Evolutionary conservation across 805 yeast genomes (phyloP), one percentile per base, ranked within the genome.

Genomic region (Yarrowia osloensis): DNA sequence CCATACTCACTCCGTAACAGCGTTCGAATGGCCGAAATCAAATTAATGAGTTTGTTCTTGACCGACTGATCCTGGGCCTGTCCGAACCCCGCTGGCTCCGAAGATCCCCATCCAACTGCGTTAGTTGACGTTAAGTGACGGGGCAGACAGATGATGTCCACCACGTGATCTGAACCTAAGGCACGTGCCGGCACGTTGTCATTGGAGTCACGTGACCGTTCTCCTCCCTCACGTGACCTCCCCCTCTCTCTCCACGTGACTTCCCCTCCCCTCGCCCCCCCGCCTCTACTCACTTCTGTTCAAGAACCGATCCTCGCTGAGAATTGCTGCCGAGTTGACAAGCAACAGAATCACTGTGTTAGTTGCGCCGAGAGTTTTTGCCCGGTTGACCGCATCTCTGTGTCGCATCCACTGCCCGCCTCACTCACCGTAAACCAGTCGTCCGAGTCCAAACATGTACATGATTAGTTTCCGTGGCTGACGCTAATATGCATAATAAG

Each of bases 301-400:
- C 68, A 90, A 79, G 73, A 90, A 90, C 68, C 96, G 79, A 73
- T 90, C 95, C 72, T 90, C 96, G 74, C 89, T 88, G 65, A 90
- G 81, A 39, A 90, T 88, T 0, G 95, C 95, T 31, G 90, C 84
- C 0, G 94, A 85, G 75, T 90, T 90, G 57, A 89, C 83, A 67
- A 89, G 77, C 42, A 90, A 74, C 24, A 80, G 74, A 26, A 73
- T 71, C 50, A 77, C 79, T 74, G 46, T 22, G 21, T 22, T 63
- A 63, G 67, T 26, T 5, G 3, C 7, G 24, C 17, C 22, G 42
- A 2, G 11, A 3, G 3, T 3, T 3, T 17, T 12, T 7, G 42
- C 7, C 22, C 5, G 2, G 21, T n/a, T 22, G 8, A 35, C 22
- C 21, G 42, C 12, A 4, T 21, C 46, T 19, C 3, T 21, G 29